These are phyloP conservation scores for Coemansia sp. DNA, from an alignment of 192 early-diverging fungal species.

Conservation along the genomic window DNA sequence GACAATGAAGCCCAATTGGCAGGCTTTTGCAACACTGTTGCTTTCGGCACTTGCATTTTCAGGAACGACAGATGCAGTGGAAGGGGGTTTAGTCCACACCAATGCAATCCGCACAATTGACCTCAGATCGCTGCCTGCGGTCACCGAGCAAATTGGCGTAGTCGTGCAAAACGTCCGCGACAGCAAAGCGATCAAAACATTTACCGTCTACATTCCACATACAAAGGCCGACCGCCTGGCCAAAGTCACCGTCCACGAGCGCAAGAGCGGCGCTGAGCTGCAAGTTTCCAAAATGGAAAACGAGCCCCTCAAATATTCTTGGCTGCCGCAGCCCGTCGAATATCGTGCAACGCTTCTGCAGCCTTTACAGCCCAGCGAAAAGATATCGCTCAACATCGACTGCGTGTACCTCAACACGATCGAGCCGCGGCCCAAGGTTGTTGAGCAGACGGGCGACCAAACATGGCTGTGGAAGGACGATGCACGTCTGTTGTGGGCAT, in stretches of 20 bases:
- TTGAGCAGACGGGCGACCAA: slow-evolving; percentile 70
- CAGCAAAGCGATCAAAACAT: slow-evolving; percentile 22
- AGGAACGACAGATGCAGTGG: neutral
- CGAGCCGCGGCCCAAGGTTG: slow-evolving; percentile 55
- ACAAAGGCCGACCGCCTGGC: slow-evolving; percentile 26
- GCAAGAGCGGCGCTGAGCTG: slow-evolving; percentile 42
- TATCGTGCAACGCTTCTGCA: slow-evolving; percentile 20
- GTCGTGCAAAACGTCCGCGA: slow-evolving; percentile 49
- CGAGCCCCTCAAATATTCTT: neutral
- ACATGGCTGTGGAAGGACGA: slow-evolving; percentile 62
- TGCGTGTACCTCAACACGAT: slow-evolving; percentile 48
- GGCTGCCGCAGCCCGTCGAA: neutral
- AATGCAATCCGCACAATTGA: slow-evolving; percentile 50
- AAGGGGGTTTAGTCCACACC: slow-evolving; percentile 35
- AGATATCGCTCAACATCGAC: slow-evolving; percentile 62
- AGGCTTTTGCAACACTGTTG: neutral
- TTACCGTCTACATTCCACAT: slow-evolving; percentile 22
- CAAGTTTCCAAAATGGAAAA: neutral
- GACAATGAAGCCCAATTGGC: neutral
- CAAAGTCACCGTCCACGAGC: slow-evolving; percentile 35
- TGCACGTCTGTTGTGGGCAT: slow-evolving; percentile 64
- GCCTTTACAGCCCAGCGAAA: slow-evolving; percentile 58
- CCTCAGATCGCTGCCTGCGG: slow-evolving; percentile 33
- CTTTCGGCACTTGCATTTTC: neutral
- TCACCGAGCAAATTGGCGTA: slow-evolving; percentile 53